Percentiles rank a stretch among this genome's conserved stretches.
phyloP scores from a whole-genome alignment of 371 early-diverging fungal species.

The Mucor lusitanicus region DNA sequence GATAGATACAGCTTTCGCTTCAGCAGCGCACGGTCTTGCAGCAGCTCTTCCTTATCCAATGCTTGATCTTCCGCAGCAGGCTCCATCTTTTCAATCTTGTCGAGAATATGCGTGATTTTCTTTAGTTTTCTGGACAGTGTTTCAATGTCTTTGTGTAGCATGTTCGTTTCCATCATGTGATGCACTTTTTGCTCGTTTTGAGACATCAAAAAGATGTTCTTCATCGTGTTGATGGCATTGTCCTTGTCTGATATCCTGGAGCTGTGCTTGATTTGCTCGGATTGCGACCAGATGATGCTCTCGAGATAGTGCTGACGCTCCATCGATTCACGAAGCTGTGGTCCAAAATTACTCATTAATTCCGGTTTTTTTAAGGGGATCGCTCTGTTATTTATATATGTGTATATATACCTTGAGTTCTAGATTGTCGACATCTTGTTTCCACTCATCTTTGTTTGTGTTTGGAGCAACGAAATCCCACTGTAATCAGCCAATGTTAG shows the following conservation, averaged over 20 bases:
- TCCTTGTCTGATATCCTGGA: slow-evolving; percentile 11
- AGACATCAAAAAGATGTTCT: slow-evolving; percentile 32
- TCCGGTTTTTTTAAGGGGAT: not conserved
- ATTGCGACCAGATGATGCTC: slow-evolving; percentile 30
- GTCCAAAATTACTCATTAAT: not conserved
- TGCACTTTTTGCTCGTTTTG: slow-evolving; percentile 33
- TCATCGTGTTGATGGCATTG: slow-evolving; percentile 32
- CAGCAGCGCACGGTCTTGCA: slow-evolving; percentile 33
- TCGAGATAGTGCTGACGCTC: slow-evolving; percentile 32
- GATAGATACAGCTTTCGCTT: slow-evolving; percentile 42
- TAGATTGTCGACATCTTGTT: slow-evolving; percentile 24
- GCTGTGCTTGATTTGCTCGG: slow-evolving; percentile 29
- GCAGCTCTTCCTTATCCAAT: slow-evolving; percentile 26
- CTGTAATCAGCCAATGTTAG: not conserved
- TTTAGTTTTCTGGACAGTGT: slow-evolving; percentile 25
- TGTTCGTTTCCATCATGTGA: slow-evolving; percentile 23
- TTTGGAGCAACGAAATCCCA: slow-evolving; percentile 28
- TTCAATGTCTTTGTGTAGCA: slow-evolving; percentile 31
- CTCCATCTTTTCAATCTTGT: slow-evolving; percentile 36
- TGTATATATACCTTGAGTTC: slow-evolving; percentile 28
- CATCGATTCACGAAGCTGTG: slow-evolving; percentile 25
- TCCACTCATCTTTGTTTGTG: slow-evolving; percentile 6
- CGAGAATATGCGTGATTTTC: slow-evolving; percentile 26
- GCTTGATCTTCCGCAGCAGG: slow-evolving; percentile 23
- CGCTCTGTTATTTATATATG: not conserved